Evolutionary conservation across 2,329 filamentous ascomycete genomes (phyloP), one percentile per base, ranked within the genome.

Genomic region (Neoascochyta sp.): DNA sequence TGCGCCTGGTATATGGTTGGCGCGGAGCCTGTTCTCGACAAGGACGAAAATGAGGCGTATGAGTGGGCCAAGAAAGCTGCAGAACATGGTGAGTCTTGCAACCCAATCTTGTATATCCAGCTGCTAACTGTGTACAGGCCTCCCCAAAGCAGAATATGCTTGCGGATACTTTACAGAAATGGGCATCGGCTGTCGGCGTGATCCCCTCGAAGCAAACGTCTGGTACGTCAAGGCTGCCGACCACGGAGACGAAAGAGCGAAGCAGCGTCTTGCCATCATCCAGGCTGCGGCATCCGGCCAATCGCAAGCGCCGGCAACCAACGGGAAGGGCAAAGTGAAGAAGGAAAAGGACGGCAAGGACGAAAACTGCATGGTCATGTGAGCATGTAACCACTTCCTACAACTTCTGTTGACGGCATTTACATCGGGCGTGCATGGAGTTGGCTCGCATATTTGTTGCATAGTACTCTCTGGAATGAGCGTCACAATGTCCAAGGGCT

Each of bases 1-100:
- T 98, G 92, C 64, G 92, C 92, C 8, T 98, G 92, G 92, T 98
- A 96, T 63, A 84, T 96, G 74, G 84, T 96, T 22, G 92, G 92
- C 8, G 92, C 92, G 2, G 84, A 89, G 47, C 88, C 89, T 0
- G 80, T 96, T 9, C 68, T 98, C 13, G 89, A 95, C 39, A 95
- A 92, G 65, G 90, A 98, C 52, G 90, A 96, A 62, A 83, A 83
- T 47, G 92, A 98, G 63, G 92, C 92, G 7, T 96, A 93, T 54
- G 89, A 95, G 61, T 98, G 92, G 92, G 89, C 92, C 10, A 80
- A 80, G 52, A 81, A 82, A 54, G 86, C 92, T 32, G 90, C 90
- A 17, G 83, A 92, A 41, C 72, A 82, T 45, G 89, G 90, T 94
- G 74, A 62, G 81, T 71, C 9, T 7, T 8, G 12, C 17, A 13